A percentile compares a stretch with the other conserved stretches of the same genome.
Evolutionary conservation across 768 basidiomycete species (phyloP).

Genomic region (Amyloporia xantha): DNA sequence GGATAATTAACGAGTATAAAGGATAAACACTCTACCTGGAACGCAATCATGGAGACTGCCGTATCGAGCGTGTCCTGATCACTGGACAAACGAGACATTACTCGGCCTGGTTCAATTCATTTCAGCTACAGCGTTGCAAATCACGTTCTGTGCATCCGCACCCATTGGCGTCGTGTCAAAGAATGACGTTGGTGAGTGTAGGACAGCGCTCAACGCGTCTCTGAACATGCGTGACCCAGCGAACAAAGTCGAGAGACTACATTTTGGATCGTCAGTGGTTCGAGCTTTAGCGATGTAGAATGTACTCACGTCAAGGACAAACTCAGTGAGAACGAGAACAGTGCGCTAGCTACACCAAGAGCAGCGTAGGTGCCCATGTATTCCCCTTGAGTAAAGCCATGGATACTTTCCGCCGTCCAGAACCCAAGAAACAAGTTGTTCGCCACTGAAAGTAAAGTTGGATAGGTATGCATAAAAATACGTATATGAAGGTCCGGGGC

Average conservation of each 20-base stretch:
- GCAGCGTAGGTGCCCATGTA: slow-evolving; percentile 59
- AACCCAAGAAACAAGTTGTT: slow-evolving; percentile 68
- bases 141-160: slow-evolving; percentile 11
- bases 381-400: slow-evolving; percentile 48
- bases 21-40: slow-evolving; percentile 30
- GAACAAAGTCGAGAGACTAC: slow-evolving; percentile 26
- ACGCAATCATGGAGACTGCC: slow-evolving; percentile 38
- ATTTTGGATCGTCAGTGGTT: background rate
- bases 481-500: no score
- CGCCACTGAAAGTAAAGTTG: slow-evolving; percentile 32
- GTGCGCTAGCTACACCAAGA: slow-evolving; percentile 40
- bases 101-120: slow-evolving; percentile 34
- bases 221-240: slow-evolving; percentile 45
- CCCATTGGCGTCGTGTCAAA: slow-evolving; percentile 72
- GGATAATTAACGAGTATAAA: background rate
- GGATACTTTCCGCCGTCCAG: slow-evolving; percentile 54
- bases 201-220: slow-evolving; percentile 45
- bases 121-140: background rate
- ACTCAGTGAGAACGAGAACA: slow-evolving; percentile 45
- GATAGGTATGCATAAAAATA: background rate
- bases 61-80: slow-evolving; percentile 56
- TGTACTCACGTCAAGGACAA: slow-evolving; percentile 41
- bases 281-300: background rate
- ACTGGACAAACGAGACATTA: slow-evolving; percentile 51
- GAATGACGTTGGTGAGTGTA: slow-evolving; percentile 58